Base-by-base conservation (phyloP, 345 rosid genomes). In the Moringa oleifera region DNA sequence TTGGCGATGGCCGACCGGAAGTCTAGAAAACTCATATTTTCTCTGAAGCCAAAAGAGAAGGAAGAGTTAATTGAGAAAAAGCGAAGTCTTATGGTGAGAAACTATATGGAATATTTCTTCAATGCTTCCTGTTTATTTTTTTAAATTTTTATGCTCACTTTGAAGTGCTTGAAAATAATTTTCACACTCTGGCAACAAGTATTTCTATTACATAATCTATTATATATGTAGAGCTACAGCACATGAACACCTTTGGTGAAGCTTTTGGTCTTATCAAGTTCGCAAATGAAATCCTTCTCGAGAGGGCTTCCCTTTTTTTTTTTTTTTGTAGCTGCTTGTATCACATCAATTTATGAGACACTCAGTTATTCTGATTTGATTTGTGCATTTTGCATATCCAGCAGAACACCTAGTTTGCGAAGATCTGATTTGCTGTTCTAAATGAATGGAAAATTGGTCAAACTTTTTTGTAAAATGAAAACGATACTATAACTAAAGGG, bases 41-140 rank as follows among this genome's bases (percentile, higher is more conserved):
- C 99, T 47, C 59, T 90, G 84, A 88, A 80, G 75, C 88, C 88
- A 13, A 86, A 72, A 77, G 92, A 90, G 74, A 90, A 86, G 54
- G 90, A 88, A 66, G 95, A 82, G 66, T 68, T 80, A 51, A 68
- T 79, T 25, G 81, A 82, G 84, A 90, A 75, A 77, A 93, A 90
- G 74, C 84, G 89, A 80, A 79, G 69, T 57, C 78, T 90, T 41
- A 94, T 94, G 99, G 91, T 88, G 54, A 80, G 90, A 53, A 61
- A 25, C 5, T 51, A 57, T 51, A 20, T 64, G 25, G 25, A 25
- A 11, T 67, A 19, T 41, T 68, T 58, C 24, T 16, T 33, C 23
- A 45, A 47, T 57, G 49, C 28, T 56, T 64, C 20, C 52, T 28
- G 18, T 23, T 63, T 21, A 0, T 51, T 33, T 51, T 23, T 41